Conservation (phyloP, 495 filamentous ascomycete genomes). For the Thozetella sp. region DNA sequence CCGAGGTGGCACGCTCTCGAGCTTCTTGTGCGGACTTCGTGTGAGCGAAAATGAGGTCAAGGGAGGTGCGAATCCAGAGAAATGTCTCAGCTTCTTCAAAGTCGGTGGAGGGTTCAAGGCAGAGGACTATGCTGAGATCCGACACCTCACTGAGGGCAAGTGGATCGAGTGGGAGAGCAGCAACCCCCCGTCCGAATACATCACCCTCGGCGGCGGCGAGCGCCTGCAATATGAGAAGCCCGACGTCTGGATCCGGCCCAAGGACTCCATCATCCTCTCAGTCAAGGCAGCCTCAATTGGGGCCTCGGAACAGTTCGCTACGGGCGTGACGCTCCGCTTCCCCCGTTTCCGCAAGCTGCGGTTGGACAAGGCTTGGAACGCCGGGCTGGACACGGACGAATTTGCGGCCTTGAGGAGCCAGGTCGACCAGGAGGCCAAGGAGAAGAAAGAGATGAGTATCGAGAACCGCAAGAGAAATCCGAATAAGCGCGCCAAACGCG, state of each 20-base stretch:
- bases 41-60: conserved; percentile 68
- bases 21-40: conserved; percentile 85
- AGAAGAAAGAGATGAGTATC: conserved; percentile 78
- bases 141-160: conserved; percentile 84
- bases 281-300: conserved; percentile 88
- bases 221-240: conserved; percentile 74
- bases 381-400: conserved; percentile 73
- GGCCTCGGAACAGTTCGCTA: conserved; percentile 74
- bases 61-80: conserved; percentile 59
- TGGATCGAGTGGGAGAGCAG: conserved; percentile 86
- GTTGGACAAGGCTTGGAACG: conserved; percentile 81
- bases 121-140: conserved; percentile 79
- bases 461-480: conserved; percentile 71
- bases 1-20: conserved; percentile 80
- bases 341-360: conserved; percentile 86
- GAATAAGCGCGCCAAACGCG: conserved; percentile 65
- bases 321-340: conserved; percentile 81
- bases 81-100: conserved; percentile 92
- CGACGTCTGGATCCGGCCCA: conserved; percentile 92
- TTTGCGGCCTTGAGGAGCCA: conserved; percentile 73
- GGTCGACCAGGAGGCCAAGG: conserved; percentile 68
- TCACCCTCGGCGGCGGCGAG: conserved; percentile 80
- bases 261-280: conserved; percentile 82
- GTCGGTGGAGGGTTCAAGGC: conserved; percentile 91
- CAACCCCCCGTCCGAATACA: conserved; percentile 75